Base-by-base conservation (phyloP, 805 yeast genomes). In the Torulaspora quercuum region DNA sequence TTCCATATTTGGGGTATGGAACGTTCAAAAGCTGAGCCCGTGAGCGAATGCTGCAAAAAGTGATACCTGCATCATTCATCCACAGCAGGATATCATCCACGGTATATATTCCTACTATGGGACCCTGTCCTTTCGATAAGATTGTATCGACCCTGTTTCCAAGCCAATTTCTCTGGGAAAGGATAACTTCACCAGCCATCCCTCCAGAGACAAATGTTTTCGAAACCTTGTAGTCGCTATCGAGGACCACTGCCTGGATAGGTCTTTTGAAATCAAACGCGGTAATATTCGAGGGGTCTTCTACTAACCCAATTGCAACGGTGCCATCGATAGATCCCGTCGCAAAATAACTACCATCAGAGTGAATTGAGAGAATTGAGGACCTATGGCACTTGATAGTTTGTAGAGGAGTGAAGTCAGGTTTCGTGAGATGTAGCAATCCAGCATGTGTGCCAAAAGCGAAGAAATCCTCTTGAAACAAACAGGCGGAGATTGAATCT, bases 281-380 rank as follows among this genome's bases (percentile, higher is more conserved):
- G 0, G 72, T 67, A 2, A 82, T 75, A 48, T 82, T 92, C 4
- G 67, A 63, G 12, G 75, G 75, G 44, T 81, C 83, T 1, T 46
- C 41, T 1, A 85, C 64, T 2, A 88, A 74, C 0, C 95, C 92
- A 4, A 87, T 74, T 1, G 87, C 87, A 0, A 90, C 82, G 0
- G 95, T 83, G 0, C 98, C 98, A 56, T 92, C 98, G 67, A 90
- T 80, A 0, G 97, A 87, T 0, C 89, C 95, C 0, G 95, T 80
- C 0, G 92, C 94, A 42, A 92, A 76, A 51, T 72, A 77, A 12
- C 32, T 32, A 0, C 94, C 92, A 52, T 86, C 94, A 1, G 82
- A 70, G 36, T 79, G 75, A 0, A 87, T 69, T 0, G 86, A 75
- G 26, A 89, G 62, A 2, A 92, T 75, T 0, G 96, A 86, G 0